A percentile compares a stretch with the other conserved stretches of the same genome.
Conservation (phyloP, 2,329 filamentous ascomycete genomes). For the Neobulgaria alba region DNA sequence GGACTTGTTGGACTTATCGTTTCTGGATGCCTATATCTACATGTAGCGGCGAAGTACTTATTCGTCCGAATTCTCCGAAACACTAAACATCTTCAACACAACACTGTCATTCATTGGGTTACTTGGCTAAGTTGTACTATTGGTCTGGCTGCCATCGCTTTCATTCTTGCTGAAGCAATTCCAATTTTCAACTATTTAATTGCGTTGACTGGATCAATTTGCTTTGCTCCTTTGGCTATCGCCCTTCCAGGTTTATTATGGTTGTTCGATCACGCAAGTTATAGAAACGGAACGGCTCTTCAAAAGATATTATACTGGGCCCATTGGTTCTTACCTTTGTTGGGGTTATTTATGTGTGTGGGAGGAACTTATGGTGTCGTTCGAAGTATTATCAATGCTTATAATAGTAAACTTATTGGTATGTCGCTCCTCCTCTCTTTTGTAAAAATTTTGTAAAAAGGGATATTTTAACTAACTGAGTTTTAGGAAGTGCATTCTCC, state of each 20-base stretch:
- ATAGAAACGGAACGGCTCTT: conserved; percentile 31
- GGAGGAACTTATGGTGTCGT: conserved; percentile 39
- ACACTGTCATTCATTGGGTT: conserved; percentile 41
- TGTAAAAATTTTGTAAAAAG: too few relatives aligned
- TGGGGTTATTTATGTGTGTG: conserved; percentile 33
- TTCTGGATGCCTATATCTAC: conserved; percentile 33
- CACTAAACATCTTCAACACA: conserved; percentile 41
- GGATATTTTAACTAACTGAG: too few relatives aligned
- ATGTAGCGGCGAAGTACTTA: conserved; percentile 45
- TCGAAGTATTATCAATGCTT: conserved; percentile 42
- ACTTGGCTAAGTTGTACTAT: conserved; percentile 41
- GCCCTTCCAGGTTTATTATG: conserved; percentile 41
- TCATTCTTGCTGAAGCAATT: conserved; percentile 43
- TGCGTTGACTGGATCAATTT: conserved; percentile 39
- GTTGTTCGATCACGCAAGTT: conserved; percentile 39
- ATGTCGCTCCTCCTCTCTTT: too few relatives aligned
- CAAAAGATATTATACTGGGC: conserved; percentile 25
- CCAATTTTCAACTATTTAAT: conserved; percentile 44
- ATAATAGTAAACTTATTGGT: conserved; percentile 29
- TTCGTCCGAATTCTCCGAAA: conserved; percentile 46
- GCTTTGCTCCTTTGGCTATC: conserved; percentile 43
- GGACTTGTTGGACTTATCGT: conserved; percentile 47
- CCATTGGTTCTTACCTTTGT: conserved; percentile 29
- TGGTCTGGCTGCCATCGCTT: conserved; percentile 35
- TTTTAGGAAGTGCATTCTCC: too few relatives aligned